Conservation (phyloP, 208 protist species). For the Naegleria lovaniensis region DNA sequence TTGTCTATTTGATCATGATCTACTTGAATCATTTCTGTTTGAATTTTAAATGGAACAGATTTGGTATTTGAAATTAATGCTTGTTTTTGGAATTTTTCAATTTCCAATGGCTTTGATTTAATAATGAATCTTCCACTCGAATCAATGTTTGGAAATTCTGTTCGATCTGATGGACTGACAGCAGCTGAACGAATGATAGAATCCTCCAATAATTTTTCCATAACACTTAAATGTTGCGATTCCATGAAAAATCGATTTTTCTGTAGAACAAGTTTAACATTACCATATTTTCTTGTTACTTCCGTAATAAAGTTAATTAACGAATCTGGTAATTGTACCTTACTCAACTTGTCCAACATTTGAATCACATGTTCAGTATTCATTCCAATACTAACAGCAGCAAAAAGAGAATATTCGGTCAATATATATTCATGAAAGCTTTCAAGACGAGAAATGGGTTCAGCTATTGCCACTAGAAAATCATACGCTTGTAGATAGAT, state of each 20-base stretch:
- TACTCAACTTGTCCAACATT: constrained; percentile 68
- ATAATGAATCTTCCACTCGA: constrained; percentile 8
- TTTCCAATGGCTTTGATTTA: not conserved
- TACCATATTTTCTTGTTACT: not conserved
- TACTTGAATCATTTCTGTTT: not conserved
- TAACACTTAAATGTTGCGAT: no score
- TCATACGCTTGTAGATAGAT: constrained; percentile 55
- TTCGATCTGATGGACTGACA: not conserved
- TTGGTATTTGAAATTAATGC: not conserved
- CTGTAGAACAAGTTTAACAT: constrained; percentile 25
- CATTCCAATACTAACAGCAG: constrained; percentile 88
- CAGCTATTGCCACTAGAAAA: constrained; percentile 84
- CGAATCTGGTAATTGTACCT: constrained; percentile 38
- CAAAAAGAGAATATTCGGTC: constrained; percentile 91
- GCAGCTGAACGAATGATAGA: not conserved
- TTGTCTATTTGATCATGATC: constrained; percentile 26
- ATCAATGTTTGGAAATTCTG: constrained; percentile 15
- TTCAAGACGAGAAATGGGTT: constrained; percentile 82
- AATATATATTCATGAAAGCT: constrained; percentile 95
- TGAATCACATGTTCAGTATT: constrained; percentile 71
- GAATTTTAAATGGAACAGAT: not conserved
- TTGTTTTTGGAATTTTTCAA: not conserved
- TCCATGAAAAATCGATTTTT: constrained; percentile 20
- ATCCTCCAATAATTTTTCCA: not conserved
- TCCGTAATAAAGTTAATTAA: not conserved